phyloP scores from a whole-genome alignment of 352 stramenopile genomes.

The Globisporangium spiculum region DNA sequence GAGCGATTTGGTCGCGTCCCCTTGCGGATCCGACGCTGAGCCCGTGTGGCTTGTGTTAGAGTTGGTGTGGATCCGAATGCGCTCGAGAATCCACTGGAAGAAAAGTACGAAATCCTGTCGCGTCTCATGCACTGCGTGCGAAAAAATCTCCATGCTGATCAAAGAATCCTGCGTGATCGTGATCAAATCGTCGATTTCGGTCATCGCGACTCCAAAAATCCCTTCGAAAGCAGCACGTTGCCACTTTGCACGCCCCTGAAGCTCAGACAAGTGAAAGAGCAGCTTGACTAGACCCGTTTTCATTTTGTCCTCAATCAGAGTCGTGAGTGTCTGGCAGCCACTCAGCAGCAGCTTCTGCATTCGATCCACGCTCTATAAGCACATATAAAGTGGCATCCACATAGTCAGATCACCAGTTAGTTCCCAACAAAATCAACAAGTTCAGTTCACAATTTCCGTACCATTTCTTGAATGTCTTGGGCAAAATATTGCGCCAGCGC shows the following conservation, averaged over 20 bases:
- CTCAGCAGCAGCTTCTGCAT: slow-evolving; percentile 53
- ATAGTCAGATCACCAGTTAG: neutral
- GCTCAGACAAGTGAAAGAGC: slow-evolving; percentile 47
- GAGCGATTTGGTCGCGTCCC: slow-evolving; percentile 36
- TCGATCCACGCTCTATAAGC: slow-evolving; percentile 43
- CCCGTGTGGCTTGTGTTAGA: slow-evolving; percentile 9
- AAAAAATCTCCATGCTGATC: slow-evolving; percentile 42
- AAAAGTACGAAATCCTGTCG: slow-evolving; percentile 58
- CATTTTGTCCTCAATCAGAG: slow-evolving; percentile 32
- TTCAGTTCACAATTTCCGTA: slow-evolving; percentile 17
- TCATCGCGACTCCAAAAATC: slow-evolving; percentile 36
- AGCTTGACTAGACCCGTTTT: slow-evolving; percentile 37
- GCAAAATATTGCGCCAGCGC: slow-evolving; percentile 76
- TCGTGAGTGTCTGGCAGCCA: slow-evolving; percentile 37
- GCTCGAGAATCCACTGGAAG: slow-evolving; percentile 61
- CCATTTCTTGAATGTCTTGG: slow-evolving; percentile 82
- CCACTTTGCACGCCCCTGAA: slow-evolving; percentile 57
- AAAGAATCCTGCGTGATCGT: slow-evolving; percentile 31
- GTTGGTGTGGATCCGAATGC: slow-evolving; percentile 63
- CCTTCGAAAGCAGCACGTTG: slow-evolving; percentile 25
- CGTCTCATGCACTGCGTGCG: slow-evolving; percentile 46
- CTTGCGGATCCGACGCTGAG: neutral
- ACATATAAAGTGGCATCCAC: neutral
- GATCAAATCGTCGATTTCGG: slow-evolving; percentile 37
- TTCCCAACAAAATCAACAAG: neutral